Base-by-base conservation (phyloP, 2,329 filamentous ascomycete genomes). In the Fusarium camptoceras region DNA sequence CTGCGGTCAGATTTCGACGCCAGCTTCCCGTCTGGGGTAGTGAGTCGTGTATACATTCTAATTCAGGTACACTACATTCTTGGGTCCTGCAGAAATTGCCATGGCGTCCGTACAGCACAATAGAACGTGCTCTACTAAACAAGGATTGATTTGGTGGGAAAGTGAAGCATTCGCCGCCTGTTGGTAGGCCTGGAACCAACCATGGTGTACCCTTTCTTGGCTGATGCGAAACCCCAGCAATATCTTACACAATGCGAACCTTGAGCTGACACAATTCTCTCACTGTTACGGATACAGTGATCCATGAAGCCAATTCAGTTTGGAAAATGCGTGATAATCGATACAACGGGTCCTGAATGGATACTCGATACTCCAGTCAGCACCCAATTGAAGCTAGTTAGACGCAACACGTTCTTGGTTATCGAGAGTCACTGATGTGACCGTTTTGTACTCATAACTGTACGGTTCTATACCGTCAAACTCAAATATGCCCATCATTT, bases 11-110 rank as follows among this genome's bases (percentile, higher is more conserved):
- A 37, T 55, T 57, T 47, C 56, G 46, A 31, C 55, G 48, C 64
- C 64, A 68, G 55, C 59, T 63, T 59, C 68, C 64, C 68, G 68
- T 70, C 68, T 69, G 68, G 68, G 68, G 68, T 71, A 71, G 64
- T 66, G 66, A 70, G 66, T 55, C 61, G 66, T 66, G 60, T 55
- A 62, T 66, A 56, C 51, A 62, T 61, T 61, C 44, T 42, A 37
- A 48, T 58, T 59, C 64, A 68, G 55, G 58, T 59, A 64, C 59
- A 48, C 31, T 37, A 51, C 30, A 41, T 30, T 47, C 18, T 53
- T 28, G 43, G 42, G 34, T 37, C 34, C 42, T 69, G 56, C 50
- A 66, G 62, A 63, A 27, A 57, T 59, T 56, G 42, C 31, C 48
- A 64, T 59, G 55, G 61, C 44, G 54, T 37, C 34, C 34, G 18